Evolutionary conservation across 1,284 basidiomycete species (phyloP), one percentile per base, ranked within the genome.

Genomic region (Apiotrichum montevideense): DNA sequence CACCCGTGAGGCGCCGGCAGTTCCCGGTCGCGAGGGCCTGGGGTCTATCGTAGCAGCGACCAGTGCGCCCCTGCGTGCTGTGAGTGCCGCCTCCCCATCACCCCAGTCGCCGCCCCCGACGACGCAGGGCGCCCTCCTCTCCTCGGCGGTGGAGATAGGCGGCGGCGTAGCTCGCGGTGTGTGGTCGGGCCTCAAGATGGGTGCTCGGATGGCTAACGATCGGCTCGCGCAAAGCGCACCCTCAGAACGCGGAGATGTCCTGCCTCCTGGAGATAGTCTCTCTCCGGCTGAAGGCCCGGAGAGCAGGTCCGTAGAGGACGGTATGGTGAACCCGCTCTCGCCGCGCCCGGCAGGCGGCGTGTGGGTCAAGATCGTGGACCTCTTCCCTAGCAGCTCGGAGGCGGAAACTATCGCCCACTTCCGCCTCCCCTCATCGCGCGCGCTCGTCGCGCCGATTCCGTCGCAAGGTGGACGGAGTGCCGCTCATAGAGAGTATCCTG

Each of bases 141-240:
- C 62, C 4, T 72, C 73, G 0, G 73, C 72, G 0, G 69, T 70
- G 0, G 69, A 69, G 54, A 69, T 75, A 29, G 72, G 73, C 11
- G 70, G 71, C 15, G 71, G 69, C 8, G 72, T 73, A 2, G 73
- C 72, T 5, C 54, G 70, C 37, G 72, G 72, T 0, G 70, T 75
- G 8, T 75, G 73, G 73, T 71, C 72, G 0, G 73, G 73, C 1
- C 42, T 75, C 29, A 73, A 71, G 57, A 67, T 67, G 59, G 72
- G 73, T n/a, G 73, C 70, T 2, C 56, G 60, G 53, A 72, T 68
- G 13, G 73, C 69, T 4, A 53, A 59, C 15, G 52, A 60, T 33
- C 48, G 71, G 7, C 55, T 75, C 49, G 72, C 71, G 1, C 49
- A 56, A 21, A 73, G 71, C 49, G 72, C 70, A 3, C 72, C 73